These are phyloP conservation scores for Cryptosporidium andersoni DNA, from an alignment of 169 alveolate species.

Conservation along the genomic window DNA sequence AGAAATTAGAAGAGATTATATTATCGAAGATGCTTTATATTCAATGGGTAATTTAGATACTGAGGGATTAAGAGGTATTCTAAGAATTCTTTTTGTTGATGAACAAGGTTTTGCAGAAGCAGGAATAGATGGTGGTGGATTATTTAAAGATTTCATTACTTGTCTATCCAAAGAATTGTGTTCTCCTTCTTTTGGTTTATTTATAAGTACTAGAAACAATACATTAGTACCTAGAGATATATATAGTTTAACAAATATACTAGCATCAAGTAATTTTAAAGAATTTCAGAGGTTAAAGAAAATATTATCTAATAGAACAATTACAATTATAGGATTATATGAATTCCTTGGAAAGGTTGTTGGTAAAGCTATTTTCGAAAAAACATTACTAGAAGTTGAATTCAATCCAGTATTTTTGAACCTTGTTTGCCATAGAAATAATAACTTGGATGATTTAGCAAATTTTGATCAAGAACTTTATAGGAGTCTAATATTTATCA, in stretches of 20 bases:
- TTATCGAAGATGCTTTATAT: conserved; percentile 80
- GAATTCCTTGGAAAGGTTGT: conserved; percentile 84
- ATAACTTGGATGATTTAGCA: conserved; percentile 84
- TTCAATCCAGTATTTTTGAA: conserved; percentile 86
- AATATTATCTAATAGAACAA: not conserved
- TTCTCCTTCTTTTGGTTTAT: conserved; percentile 86
- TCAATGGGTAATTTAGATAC: conserved; percentile 73
- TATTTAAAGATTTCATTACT: conserved; percentile 93
- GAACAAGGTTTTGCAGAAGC: conserved; percentile 88
- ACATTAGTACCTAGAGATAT: conserved; percentile 58
- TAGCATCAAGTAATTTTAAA: conserved; percentile 12
- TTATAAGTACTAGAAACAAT: conserved; percentile 71
- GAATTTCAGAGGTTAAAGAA: not conserved
- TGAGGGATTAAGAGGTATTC: conserved; percentile 73
- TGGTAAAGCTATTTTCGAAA: conserved; percentile 93
- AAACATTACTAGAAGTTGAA: conserved; percentile 88
- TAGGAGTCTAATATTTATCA: conserved; percentile 74
- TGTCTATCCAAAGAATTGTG: conserved; percentile 87
- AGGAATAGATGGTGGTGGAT: conserved; percentile 98
- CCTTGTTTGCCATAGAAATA: conserved; percentile 82
- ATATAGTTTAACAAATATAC: conserved; percentile 32
- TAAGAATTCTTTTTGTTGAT: conserved; percentile 86
- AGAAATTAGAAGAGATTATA: conserved; percentile 77
- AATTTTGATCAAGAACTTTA: conserved; percentile 77
- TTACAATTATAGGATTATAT: conserved; percentile 64